phyloP scores from a whole-genome alignment of 2,329 filamentous ascomycete species.

The Berkeleyomyces rouxiae region DNA sequence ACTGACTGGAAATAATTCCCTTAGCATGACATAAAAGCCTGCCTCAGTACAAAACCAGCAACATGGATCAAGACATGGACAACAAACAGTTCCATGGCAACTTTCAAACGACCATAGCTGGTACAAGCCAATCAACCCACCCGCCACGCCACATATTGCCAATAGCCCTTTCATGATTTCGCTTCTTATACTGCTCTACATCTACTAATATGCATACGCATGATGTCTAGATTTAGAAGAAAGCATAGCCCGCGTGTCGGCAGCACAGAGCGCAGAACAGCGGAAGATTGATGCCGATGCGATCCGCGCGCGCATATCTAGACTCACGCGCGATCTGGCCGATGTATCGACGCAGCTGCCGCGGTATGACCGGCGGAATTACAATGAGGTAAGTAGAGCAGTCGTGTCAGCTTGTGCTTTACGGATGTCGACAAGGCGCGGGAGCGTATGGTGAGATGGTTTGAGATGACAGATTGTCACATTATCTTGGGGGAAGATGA shows the following conservation, averaged over 20 bases:
- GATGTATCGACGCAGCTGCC: slow-evolving; percentile 71
- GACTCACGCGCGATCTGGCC: slow-evolving; percentile 67
- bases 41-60: background rate
- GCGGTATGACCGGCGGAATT: slow-evolving; percentile 76
- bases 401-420: background rate
- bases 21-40: too few species aligned
- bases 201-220: too few species aligned
- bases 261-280: slow-evolving; percentile 30
- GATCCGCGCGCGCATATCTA: slow-evolving; percentile 62
- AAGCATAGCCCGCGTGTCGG: slow-evolving; percentile 22
- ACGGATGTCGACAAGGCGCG: background rate
- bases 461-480: background rate
- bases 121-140: slow-evolving; percentile 28
- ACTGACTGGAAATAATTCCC: too few species aligned
- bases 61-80: slow-evolving; percentile 25
- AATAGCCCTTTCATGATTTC: background rate
- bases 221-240: slow-evolving; percentile 49
- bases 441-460: background rate
- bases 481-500: too few species aligned
- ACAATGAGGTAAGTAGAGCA: slow-evolving; percentile 47
- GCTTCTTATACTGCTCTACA: background rate
- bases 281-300: slow-evolving; percentile 67
- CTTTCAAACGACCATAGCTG: slow-evolving; percentile 58
- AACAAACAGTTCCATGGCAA: slow-evolving; percentile 75
- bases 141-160: background rate